Evolutionary conservation across 768 basidiomycete genomes (phyloP).

Genomic region (Amanita rubescens): DNA sequence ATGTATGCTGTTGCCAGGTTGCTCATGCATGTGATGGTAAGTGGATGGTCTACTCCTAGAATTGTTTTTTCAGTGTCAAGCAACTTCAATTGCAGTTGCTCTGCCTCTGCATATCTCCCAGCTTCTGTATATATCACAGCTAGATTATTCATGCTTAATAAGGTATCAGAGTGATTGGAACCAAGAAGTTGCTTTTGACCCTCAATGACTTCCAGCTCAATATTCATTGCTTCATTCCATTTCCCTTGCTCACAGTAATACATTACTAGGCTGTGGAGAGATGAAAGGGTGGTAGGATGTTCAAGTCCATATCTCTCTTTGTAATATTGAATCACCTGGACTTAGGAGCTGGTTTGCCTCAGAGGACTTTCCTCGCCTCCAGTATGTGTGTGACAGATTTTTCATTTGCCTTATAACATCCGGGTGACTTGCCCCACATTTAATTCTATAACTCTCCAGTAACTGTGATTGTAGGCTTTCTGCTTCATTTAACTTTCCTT

Average conservation of each 20-base stretch:
- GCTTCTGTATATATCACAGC: background rate
- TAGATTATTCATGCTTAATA: background rate
- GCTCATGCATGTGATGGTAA: background rate
- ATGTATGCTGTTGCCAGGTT: background rate
- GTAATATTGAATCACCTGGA: background rate
- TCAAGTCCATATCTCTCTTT: conserved; percentile 4
- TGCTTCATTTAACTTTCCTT: too few species aligned
- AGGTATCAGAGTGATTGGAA: background rate
- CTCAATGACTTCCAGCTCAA: background rate
- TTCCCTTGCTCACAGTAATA: conserved; percentile 3
- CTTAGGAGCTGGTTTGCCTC: background rate
- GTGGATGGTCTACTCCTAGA: background rate
- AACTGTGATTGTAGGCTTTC: background rate
- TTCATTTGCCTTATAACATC: background rate
- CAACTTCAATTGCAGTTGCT: background rate
- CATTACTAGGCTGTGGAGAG: conserved; percentile 9
- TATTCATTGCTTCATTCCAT: background rate
- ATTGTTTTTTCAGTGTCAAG: background rate
- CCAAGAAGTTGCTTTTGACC: background rate
- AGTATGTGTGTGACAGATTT: background rate
- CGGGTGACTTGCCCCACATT: background rate
- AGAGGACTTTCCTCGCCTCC: background rate
- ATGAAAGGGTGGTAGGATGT: conserved; percentile 9
- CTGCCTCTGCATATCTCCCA: background rate
- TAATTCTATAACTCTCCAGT: background rate